Evolutionary conservation across 108 stramenopile species (phyloP).

Genomic region (Cylindrotheca closterium): DNA sequence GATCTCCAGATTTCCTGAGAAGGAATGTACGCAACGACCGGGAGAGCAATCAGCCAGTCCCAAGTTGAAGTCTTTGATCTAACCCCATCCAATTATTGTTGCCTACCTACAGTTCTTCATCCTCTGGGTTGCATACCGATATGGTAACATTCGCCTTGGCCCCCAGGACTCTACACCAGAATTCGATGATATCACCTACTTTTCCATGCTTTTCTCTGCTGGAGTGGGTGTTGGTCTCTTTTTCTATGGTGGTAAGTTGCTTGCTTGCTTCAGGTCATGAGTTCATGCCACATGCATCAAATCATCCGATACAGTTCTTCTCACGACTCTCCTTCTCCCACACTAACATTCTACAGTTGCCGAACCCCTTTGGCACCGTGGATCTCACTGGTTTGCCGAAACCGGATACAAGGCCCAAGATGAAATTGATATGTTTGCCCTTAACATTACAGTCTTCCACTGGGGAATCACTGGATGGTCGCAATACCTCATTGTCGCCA

Average conservation of each 20-base stretch:
- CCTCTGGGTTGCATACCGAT: conserved; percentile 41
- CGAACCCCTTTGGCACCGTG: conserved; percentile 58
- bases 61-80: no score
- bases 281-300: no score
- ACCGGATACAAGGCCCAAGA: conserved; percentile 51
- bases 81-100: neutral
- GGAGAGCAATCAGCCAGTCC: neutral
- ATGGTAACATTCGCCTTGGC: conserved; percentile 56
- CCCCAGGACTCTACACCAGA: conserved; percentile 40
- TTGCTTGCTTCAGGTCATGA: no score
- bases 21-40: neutral
- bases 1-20: neutral
- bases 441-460: conserved; percentile 57
- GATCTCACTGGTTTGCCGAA: conserved; percentile 24
- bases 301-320: no score
- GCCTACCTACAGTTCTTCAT: conserved; percentile 37
- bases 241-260: conserved; percentile 19
- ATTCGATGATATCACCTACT: conserved; percentile 50
- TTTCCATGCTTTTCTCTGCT: conserved; percentile 63
- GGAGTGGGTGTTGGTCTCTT: conserved; percentile 56
- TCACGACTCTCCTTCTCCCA: no score
- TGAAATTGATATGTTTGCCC: conserved; percentile 50
- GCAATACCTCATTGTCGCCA: conserved; percentile 49
- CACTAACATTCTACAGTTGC: no score
- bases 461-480: conserved; percentile 70